Base-by-base conservation (phyloP, 1,284 basidiomycete species). In the Meripilus lineatus region DNA sequence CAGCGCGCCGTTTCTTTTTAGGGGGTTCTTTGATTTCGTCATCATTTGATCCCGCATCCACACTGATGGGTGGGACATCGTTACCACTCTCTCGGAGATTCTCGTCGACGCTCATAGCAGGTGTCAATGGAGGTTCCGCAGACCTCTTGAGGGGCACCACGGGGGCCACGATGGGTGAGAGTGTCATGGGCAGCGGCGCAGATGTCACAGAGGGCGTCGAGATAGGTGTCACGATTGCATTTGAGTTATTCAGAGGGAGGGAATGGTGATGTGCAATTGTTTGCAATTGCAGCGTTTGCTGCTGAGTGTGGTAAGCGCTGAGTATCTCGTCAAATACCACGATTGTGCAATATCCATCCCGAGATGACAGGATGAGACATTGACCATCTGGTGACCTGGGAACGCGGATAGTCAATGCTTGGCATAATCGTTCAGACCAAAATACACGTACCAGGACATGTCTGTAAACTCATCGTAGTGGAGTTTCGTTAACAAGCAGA, bases 401-500 rank as follows among this genome's bases (percentile, higher is more conserved):
- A 40, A 32, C 32, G 47, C n/a, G 28, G 6, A 22, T 40, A 25
- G 40, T 21, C 46, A 22, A 42, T 43, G 14, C 26, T 21, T 15
- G 36, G 23, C 24, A 20, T n/a, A 35, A 13, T 30, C 28, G 28
- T 35, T 6, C 18, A 35, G 30, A 18, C 6, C 22, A 44, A 43
- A 38, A 33, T 32, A 33, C 20, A 76, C 88, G 50, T 57, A 95
- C 95, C 95, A 99, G 35, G 87, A 81, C 67, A 97, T 75, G 68
- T 99, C 95, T 1, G 96, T 99, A 59, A 98, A 98, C 56, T 94
- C 91, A 49, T 96, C 92, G 62, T 97, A 99, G 67, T 99, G 95
- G 54, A 99, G 68, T 59, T 96, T 97, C 42, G 88, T 91, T 58
- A 99, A 80, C 57, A 98, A 74, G 62, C 92, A 94, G 34, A 98